Evolutionary conservation across 495 filamentous ascomycete species (phyloP), one percentile per base, ranked within the genome.

Genomic region (Tuber brumale): DNA sequence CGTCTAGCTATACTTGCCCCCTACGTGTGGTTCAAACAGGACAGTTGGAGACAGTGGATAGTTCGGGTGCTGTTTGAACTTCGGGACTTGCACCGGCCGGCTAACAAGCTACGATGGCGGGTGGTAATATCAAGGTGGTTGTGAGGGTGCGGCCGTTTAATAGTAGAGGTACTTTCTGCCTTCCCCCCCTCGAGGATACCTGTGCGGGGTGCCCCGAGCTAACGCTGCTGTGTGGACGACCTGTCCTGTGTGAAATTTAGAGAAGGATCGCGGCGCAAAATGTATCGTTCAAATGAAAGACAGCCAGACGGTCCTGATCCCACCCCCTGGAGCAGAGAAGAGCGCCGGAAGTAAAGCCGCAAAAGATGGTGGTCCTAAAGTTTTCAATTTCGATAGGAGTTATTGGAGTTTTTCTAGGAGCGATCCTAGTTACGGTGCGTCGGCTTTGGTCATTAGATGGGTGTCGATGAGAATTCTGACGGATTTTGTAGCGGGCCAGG

Each of bases 81-180:
- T 66, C 46, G 71, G 73, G 66, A 61, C 66, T 73, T 75, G 70
- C 27, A 73, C 77, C 74, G 70, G 57, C 27, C 14, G 31, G 57
- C 31, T 66, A 31, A 66, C 57, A 35, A 18, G 27, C 27, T 66
- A 35, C 73, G 71, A 79, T 70, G 70, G 92, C 91, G 75, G 94
- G 92, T 84, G 95, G 95, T 85, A 99, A 99, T 84, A 99, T 99
- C 85, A 99, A 98, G 92, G 95, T 99, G 87, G 95, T 99, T 88
- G 95, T 99, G 86, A 90, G 95, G 85, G 88, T 91, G 76, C 90
- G 95, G 83, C 94, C 95, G 44, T 97, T 97, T 85, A 97, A 97
- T 85, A 88, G 88, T 80, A 91, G 94, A 94, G 95, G 94, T 95
- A 86, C 80, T 73, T 83, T 74, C 77, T 78, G 77, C 46, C 71